Evolutionary conservation across 169 alveolate genomes (phyloP), one percentile per base, ranked within the genome.

Genomic region (Ichthyophthirius multifiliis): DNA sequence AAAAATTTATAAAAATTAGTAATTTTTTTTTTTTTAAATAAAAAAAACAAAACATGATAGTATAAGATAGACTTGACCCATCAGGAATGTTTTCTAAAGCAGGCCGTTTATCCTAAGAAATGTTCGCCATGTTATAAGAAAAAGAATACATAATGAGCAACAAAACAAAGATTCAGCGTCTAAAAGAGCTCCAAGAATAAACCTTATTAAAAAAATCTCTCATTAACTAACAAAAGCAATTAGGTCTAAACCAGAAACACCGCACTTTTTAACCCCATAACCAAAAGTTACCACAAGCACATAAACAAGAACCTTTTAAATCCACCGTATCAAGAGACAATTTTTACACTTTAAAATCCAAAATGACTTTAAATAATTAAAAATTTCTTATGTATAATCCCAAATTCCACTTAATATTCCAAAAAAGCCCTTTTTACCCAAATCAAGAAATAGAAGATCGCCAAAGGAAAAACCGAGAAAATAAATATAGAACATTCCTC

Each of bases 1-100:
- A n/a, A n/a, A n/a, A n/a, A n/a, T n/a, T n/a, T n/a, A n/a, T n/a
- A n/a, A n/a, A n/a, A n/a, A n/a, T n/a, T n/a, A n/a, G n/a, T n/a
- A n/a, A n/a, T n/a, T n/a, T n/a, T n/a, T n/a, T n/a, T n/a, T n/a
- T n/a, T n/a, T n/a, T n/a, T n/a, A n/a, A n/a, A n/a, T n/a, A n/a
- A n/a, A n/a, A n/a, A n/a, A n/a, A n/a, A n/a, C n/a, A 18, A 15
- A 27, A 65, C 30, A 65, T 65, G 75, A 65, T 65, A 13, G 15
- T 65, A 10, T 34, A 65, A 65, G 75, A 65, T 65, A 65, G 34
- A 23, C 12, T 65, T 16, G 75, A 32, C 18, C 46, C 75, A 10
- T 32, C 43, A 3, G 75, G 75, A 2, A 65, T 65, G 75, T 65
- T 65, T 65, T 65, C 75, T 5, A 65, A 65, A 46, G 75, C 75